Evolutionary conservation across 225 moss, liverwort and hornwort species (phyloP).

Genomic region (Neckera pumila): DNA sequence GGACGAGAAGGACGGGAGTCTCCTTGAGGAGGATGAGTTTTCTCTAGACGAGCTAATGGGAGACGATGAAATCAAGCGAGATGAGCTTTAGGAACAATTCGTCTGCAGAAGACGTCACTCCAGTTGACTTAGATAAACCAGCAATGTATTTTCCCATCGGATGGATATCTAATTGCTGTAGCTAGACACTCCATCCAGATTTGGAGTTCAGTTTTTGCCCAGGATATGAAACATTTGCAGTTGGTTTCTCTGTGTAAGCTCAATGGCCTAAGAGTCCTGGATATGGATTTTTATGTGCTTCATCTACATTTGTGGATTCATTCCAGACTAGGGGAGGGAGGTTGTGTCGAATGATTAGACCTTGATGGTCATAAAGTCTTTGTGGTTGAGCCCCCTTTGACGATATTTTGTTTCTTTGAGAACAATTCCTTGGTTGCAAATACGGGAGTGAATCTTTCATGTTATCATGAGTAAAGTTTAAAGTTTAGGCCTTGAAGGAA

Average conservation of each 20-base stretch:
- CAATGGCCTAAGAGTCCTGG: background rate
- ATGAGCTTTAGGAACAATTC: slow-evolving; percentile 34
- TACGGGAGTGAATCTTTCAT: background rate
- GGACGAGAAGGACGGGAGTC: slow-evolving; percentile 84
- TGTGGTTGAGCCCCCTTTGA: background rate
- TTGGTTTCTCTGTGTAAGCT: background rate
- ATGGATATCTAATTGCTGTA: background rate
- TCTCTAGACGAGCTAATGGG: slow-evolving; percentile 92
- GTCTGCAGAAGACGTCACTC: background rate
- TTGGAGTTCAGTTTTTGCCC: slow-evolving; percentile 21
- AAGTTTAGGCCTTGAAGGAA: background rate
- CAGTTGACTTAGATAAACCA: background rate
- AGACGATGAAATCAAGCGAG: slow-evolving; percentile 21
- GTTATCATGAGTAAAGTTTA: background rate
- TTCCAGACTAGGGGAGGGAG: background rate
- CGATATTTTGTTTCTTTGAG: background rate
- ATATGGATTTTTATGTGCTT: background rate
- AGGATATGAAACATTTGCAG: background rate
- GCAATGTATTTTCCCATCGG: background rate
- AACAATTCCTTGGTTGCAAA: background rate
- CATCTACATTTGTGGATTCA: background rate
- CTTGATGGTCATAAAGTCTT: background rate
- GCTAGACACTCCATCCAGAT: background rate
- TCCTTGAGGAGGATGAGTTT: slow-evolving; percentile 90
- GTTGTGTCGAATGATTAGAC: background rate